Evolutionary conservation across 306 rosid genomes (phyloP).

Genomic region (Vigna reflexopilosa): DNA sequence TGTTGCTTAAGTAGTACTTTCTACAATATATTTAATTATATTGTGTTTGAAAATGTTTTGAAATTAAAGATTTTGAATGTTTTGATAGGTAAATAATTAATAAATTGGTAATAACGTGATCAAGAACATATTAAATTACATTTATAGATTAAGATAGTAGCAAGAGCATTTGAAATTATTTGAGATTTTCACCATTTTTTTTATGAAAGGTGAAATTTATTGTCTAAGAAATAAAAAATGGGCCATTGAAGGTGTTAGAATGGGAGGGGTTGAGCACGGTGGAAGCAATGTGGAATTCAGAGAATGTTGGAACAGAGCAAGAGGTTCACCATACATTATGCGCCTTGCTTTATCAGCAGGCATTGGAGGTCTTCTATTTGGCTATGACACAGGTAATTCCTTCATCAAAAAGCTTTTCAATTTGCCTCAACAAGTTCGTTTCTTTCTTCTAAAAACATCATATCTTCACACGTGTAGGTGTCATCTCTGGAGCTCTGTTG

Average conservation of each 20-base stretch:
- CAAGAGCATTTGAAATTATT: too few relatives aligned
- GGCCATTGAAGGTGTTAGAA: constrained; percentile 6
- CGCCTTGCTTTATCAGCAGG: constrained; percentile 42
- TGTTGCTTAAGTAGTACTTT: too few relatives aligned
- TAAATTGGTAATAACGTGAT: too few relatives aligned
- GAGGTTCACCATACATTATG: constrained; percentile 55
- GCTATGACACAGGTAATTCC: constrained; percentile 37
- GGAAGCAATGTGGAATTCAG: constrained; percentile 57
- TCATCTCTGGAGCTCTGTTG: constrained; percentile 87
- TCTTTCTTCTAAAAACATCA: background rate
- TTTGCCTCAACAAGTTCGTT: background rate
- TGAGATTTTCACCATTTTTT: too few relatives aligned
- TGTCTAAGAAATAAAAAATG: too few relatives aligned
- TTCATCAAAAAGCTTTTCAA: background rate
- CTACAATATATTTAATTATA: too few relatives aligned
- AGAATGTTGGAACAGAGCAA: constrained; percentile 69
- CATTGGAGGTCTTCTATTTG: constrained; percentile 45
- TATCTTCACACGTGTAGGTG: constrained; percentile 55
- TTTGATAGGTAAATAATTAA: too few relatives aligned
- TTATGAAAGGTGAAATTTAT: too few relatives aligned
- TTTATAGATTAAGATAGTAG: too few relatives aligned
- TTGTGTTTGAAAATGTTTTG: too few relatives aligned
- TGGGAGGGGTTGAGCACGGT: constrained; percentile 60
- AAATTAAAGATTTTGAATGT: too few relatives aligned
- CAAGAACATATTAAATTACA: too few relatives aligned